A percentile compares a stretch with the other conserved stretches of the same genome.
phyloP scores from a whole-genome alignment of 768 basidiomycete species.

The Trametopsis cervina region DNA sequence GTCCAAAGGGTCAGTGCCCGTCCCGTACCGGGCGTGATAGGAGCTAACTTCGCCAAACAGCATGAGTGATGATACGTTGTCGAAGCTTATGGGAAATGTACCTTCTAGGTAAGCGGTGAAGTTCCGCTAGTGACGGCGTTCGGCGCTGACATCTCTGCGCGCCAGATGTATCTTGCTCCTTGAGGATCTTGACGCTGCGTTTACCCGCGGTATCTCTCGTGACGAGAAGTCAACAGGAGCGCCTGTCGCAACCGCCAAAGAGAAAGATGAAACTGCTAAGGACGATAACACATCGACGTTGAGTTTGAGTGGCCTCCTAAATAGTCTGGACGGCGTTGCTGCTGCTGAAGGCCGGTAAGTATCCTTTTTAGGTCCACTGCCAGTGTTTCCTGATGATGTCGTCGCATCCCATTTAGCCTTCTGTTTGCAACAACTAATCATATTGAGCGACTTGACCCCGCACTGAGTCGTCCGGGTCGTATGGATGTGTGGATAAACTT shows the following conservation, averaged over 20 bases:
- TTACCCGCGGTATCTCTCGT: constrained; percentile 82
- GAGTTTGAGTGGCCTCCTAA: constrained; percentile 78
- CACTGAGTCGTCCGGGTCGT: constrained; percentile 80
- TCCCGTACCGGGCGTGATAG: constrained; percentile 11
- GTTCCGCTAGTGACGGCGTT: constrained; percentile 7
- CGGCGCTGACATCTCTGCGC: not conserved
- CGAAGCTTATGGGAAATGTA: constrained; percentile 84
- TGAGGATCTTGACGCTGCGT: constrained; percentile 90
- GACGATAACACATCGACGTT: constrained; percentile 73
- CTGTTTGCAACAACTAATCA: constrained; percentile 93
- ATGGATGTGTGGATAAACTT: constrained; percentile 95
- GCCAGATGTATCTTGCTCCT: constrained; percentile 83
- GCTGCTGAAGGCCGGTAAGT: constrained; percentile 81
- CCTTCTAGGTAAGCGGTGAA: constrained; percentile 56
- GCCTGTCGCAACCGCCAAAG: constrained; percentile 38
- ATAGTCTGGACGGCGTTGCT: constrained; percentile 82
- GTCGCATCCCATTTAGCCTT: constrained; percentile 37
- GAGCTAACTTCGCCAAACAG: constrained; percentile 28
- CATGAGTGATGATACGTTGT: constrained; percentile 87
- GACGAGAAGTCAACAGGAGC: constrained; percentile 73
- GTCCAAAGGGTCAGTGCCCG: constrained; percentile 63
- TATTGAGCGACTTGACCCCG: constrained; percentile 87
- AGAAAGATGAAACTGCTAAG: constrained; percentile 26
- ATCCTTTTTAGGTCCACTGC: too few relatives aligned
- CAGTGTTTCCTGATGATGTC: too few relatives aligned